These are phyloP conservation scores for Stereum hirsutum DNA, from an alignment of 1,284 basidiomycete genomes.

Conservation along the genomic window DNA sequence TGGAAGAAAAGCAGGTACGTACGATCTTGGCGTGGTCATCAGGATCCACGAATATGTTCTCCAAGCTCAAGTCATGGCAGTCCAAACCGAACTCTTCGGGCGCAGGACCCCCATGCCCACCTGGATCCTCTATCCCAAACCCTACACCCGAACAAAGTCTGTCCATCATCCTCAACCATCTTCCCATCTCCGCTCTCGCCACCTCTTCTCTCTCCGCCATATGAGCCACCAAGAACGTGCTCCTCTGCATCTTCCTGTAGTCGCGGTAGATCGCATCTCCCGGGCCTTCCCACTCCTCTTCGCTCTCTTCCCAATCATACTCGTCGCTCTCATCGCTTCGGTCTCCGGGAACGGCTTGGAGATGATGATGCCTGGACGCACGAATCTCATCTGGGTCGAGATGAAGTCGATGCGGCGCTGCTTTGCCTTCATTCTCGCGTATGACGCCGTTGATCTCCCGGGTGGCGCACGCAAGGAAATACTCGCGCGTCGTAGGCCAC, in stretches of 20 bases:
- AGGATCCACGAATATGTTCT: constrained; percentile 74
- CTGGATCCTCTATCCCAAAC: background rate
- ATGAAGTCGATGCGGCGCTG: constrained; percentile 64
- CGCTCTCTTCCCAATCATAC: constrained; percentile 66
- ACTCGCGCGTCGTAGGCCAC: constrained; percentile 49
- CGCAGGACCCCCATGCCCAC: constrained; percentile 9
- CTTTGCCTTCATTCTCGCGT: constrained; percentile 64
- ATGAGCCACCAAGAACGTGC: constrained; percentile 67
- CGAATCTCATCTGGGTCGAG: constrained; percentile 69
- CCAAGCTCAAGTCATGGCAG: constrained; percentile 70
- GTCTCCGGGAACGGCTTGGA: constrained; percentile 57
- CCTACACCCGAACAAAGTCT: constrained; percentile 27
- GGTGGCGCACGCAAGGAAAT: constrained; percentile 52
- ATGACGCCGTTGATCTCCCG: constrained; percentile 63
- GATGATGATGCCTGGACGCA: constrained; percentile 57
- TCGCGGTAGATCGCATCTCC: constrained; percentile 69
- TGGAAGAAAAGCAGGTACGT: constrained; percentile 20
- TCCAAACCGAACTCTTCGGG: constrained; percentile 63
- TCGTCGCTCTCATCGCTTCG: constrained; percentile 64
- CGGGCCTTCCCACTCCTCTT: constrained; percentile 66
- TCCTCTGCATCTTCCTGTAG: constrained; percentile 68
- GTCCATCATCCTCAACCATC: constrained; percentile 61
- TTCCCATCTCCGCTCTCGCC: constrained; percentile 58
- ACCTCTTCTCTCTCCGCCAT: constrained; percentile 48
- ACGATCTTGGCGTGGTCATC: constrained; percentile 61